Conservation (phyloP, 257 asterid species). For the Solanum peruvianum region DNA sequence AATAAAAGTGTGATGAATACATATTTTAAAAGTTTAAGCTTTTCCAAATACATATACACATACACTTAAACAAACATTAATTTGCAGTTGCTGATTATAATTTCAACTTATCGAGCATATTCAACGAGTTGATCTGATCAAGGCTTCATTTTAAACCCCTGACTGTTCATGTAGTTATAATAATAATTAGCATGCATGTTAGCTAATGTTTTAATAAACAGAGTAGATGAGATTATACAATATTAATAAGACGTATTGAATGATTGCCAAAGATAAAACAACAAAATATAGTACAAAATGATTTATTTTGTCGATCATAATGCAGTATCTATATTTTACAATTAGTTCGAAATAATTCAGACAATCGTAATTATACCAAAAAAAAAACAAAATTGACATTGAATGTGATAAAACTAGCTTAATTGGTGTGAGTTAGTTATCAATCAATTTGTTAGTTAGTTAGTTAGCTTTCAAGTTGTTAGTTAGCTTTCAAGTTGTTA, state of each 20-base stretch:
- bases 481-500: too few species aligned
- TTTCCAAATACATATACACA: neutral
- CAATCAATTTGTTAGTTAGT: too few species aligned
- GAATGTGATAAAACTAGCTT: too few species aligned
- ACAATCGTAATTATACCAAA: neutral
- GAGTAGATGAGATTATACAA: neutral
- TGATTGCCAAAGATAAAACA: neutral
- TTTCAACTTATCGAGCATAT: neutral
- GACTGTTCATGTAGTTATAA: too few species aligned
- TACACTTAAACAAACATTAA: neutral
- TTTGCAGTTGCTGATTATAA: neutral
- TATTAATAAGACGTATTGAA: neutral
- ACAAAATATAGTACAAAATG: neutral
- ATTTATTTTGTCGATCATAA: neutral
- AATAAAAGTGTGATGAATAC: neutral
- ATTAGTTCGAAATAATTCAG: neutral
- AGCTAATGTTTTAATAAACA: neutral
- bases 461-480: too few species aligned
- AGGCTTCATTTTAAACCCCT: neutral
- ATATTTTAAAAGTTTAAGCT: neutral
- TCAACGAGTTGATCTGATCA: neutral
- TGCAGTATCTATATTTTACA: neutral
- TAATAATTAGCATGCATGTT: neutral
- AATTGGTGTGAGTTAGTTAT: too few species aligned
- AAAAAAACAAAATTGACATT: neutral